Conservation (phyloP, 1,284 basidiomycete genomes). For the Rhodotorula sp. region DNA sequence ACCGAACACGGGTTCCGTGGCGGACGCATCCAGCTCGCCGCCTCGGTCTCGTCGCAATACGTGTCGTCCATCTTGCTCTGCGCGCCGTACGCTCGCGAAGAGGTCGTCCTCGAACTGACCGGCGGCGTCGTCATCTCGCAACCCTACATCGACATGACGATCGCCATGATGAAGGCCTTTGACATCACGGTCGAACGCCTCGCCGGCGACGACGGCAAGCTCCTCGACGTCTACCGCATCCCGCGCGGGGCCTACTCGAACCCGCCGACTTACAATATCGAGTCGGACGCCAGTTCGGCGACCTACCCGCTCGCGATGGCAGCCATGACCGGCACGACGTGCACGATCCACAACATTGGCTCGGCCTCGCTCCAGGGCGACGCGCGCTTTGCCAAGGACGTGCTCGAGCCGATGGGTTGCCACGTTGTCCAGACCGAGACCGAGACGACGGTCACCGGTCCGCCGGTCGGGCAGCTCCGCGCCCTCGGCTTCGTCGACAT, state of each 20-base stretch:
- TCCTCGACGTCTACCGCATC: slow-evolving; percentile 80
- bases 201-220: slow-evolving; percentile 61
- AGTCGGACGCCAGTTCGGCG: slow-evolving; percentile 91
- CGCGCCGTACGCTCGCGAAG: slow-evolving; percentile 83
- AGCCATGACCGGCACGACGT: slow-evolving; percentile 90
- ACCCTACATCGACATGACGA: slow-evolving; percentile 99
- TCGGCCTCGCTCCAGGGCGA: slow-evolving; percentile 90
- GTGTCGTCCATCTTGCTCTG: slow-evolving; percentile 95
- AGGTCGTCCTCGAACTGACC: slow-evolving; percentile 81
- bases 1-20: slow-evolving; percentile 71
- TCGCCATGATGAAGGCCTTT: slow-evolving; percentile 96
- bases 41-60: slow-evolving; percentile 95
- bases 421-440: slow-evolving; percentile 79
- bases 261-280: slow-evolving; percentile 81
- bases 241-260: slow-evolving; percentile 77
- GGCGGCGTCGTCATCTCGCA: slow-evolving; percentile 96
- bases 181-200: slow-evolving; percentile 76
- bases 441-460: slow-evolving; percentile 90
- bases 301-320: slow-evolving; percentile 97
- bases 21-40: slow-evolving; percentile 79
- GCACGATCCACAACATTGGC: slow-evolving; percentile 91
- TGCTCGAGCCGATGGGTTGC: slow-evolving; percentile 94
- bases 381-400: slow-evolving; percentile 88
- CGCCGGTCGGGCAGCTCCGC: slow-evolving; percentile 72
- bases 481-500: slow-evolving; percentile 89